These are phyloP conservation scores for Globisporangium viniferum DNA, from an alignment of 352 stramenopile species.

Conservation along the genomic window DNA sequence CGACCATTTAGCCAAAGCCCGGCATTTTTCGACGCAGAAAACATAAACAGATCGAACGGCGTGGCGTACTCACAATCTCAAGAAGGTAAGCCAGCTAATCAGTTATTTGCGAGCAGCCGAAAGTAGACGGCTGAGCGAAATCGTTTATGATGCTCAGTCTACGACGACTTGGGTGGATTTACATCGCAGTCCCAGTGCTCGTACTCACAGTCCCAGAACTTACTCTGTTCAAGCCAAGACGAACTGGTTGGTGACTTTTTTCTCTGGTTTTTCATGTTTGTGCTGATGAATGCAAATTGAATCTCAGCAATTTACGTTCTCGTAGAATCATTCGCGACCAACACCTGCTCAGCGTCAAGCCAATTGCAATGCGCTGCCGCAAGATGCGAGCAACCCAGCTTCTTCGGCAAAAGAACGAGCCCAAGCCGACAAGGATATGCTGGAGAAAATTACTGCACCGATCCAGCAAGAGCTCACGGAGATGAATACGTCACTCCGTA, in stretches of 20 bases:
- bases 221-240: slow-evolving; percentile 19
- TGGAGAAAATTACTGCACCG: slow-evolving; percentile 12
- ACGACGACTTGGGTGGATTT: slow-evolving; percentile 14
- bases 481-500: slow-evolving; percentile 5
- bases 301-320: not conserved
- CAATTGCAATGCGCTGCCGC: not conserved
- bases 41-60: not conserved
- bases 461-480: slow-evolving; percentile 13
- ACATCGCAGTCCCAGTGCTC: slow-evolving; percentile 19
- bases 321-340: not conserved
- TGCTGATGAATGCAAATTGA: not conserved
- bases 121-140: not conserved
- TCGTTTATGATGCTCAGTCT: slow-evolving; percentile 2
- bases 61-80: slow-evolving; percentile 14
- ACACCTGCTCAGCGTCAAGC: not conserved
- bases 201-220: slow-evolving; percentile 17
- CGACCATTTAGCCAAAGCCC: slow-evolving; percentile 6
- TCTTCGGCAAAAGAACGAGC: slow-evolving; percentile 2
- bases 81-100: slow-evolving; percentile 5
- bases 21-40: slow-evolving; percentile 10
- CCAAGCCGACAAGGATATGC: slow-evolving; percentile 9
- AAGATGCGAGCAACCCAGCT: not conserved
- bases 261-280: not conserved
- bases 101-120: too few species aligned
- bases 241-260: slow-evolving; percentile 6